Percentiles rank a stretch among this genome's conserved stretches.
Evolutionary conservation across 31 red algal species (phyloP).

Genomic region (Endocladia muricata): DNA sequence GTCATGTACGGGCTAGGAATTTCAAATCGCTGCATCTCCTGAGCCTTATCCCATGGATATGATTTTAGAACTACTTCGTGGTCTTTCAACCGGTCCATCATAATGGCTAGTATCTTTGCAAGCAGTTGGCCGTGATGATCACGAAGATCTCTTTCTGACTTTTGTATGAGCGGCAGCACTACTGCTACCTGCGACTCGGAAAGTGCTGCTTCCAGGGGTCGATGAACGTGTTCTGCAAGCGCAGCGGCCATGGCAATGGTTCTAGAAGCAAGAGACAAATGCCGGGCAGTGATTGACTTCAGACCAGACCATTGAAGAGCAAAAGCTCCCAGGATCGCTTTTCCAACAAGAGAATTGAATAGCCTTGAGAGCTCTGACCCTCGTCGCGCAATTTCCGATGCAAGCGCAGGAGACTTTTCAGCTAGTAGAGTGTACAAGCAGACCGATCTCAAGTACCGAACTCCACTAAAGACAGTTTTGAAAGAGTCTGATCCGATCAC

Average conservation of each 20-base stretch:
- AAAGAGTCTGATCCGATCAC: conserved; percentile 23
- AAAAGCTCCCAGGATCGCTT: conserved; percentile 58
- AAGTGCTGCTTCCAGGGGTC: conserved; percentile 34
- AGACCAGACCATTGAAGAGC: conserved; percentile 81
- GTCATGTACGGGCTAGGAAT: conserved; percentile 62
- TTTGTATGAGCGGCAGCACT: conserved; percentile 33
- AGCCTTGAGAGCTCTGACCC: conserved; percentile 56
- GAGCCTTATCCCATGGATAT: conserved; percentile 63
- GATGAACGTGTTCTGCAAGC: conserved; percentile 32
- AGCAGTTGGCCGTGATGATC: conserved; percentile 82
- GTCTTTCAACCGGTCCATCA: conserved; percentile 74
- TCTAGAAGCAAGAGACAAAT: conserved; percentile 75
- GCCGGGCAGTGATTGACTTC: conserved; percentile 76
- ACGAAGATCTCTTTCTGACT: conserved; percentile 58
- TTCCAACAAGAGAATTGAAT: conserved; percentile 60
- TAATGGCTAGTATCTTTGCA: conserved; percentile 73
- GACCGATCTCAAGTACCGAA: conserved; percentile 47
- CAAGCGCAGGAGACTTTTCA: conserved; percentile 42
- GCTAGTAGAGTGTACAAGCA: conserved; percentile 55
- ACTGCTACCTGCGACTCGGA: conserved; percentile 14
- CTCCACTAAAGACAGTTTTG: conserved; percentile 45
- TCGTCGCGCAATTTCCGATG: conserved; percentile 54
- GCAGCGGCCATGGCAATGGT: conserved; percentile 59
- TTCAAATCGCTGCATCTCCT: conserved; percentile 65
- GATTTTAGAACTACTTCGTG: conserved; percentile 58